Percentiles rank a stretch among this genome's conserved stretches.
Conservation (phyloP, 2,329 filamentous ascomycete genomes). For the Aspergillus tamarii region DNA sequence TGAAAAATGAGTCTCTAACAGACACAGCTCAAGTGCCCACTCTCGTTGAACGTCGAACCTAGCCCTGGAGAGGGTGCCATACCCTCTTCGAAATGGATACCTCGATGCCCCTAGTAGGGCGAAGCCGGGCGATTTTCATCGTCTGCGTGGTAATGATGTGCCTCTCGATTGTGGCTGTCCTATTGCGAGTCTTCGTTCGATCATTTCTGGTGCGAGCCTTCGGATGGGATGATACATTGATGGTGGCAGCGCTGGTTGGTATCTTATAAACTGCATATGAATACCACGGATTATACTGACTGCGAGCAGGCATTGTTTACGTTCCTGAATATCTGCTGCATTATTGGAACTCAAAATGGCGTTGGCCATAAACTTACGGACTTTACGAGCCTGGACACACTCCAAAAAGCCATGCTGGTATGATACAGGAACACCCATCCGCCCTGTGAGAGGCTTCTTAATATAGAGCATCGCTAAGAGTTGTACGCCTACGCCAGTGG, state of each 20-base stretch:
- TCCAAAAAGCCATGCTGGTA: not conserved
- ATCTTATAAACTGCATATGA: not conserved
- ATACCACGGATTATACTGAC: not conserved
- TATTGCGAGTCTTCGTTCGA: slow-evolving; percentile 27
- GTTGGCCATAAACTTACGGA: not conserved
- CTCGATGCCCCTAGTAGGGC: slow-evolving; percentile 22
- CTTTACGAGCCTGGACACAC: not conserved
- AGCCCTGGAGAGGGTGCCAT: not conserved
- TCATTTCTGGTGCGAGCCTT: slow-evolving; percentile 24
- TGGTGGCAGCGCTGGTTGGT: slow-evolving; percentile 27
- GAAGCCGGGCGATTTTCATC: slow-evolving; percentile 24
- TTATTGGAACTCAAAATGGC: not conserved
- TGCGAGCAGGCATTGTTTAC: not conserved
- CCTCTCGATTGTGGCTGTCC: slow-evolving; percentile 23
- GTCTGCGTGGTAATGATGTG: slow-evolving; percentile 23
- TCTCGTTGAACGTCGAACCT: not conserved
- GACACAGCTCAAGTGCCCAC: not conserved
- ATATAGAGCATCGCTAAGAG: not conserved
- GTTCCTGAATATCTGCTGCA: not conserved
- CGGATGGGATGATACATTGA: slow-evolving; percentile 30
- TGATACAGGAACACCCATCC: not conserved
- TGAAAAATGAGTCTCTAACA: not conserved
- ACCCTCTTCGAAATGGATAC: slow-evolving; percentile 10
- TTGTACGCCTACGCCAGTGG: not conserved
- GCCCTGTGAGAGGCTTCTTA: too few species aligned